Evolutionary conservation across 2,329 filamentous ascomycete genomes (phyloP).

Genomic region (Clonostachys rhizophaga): DNA sequence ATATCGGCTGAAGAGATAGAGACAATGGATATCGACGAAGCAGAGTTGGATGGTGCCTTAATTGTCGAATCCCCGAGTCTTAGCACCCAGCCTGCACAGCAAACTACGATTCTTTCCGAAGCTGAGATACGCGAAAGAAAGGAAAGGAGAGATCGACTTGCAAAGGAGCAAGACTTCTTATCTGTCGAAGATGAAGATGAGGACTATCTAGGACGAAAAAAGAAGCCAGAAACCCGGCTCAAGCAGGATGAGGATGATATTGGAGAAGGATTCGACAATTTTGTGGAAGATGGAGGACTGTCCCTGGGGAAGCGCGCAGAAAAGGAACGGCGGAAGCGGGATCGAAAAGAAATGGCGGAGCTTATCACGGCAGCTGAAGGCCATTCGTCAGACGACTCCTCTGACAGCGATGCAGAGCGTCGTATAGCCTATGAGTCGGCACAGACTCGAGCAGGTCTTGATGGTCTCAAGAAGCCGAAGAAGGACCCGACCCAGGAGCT

Average conservation of each 20-base stretch:
- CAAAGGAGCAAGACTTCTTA: slow-evolving; percentile 63
- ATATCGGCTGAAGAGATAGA: slow-evolving; percentile 47
- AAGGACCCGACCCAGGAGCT: slow-evolving; percentile 26
- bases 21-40: slow-evolving; percentile 52
- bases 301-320: slow-evolving; percentile 76
- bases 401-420: slow-evolving; percentile 67
- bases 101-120: slow-evolving; percentile 66
- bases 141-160: slow-evolving; percentile 76
- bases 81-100: slow-evolving; percentile 17
- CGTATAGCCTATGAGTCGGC: slow-evolving; percentile 82
- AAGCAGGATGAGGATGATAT: slow-evolving; percentile 86
- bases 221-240: slow-evolving; percentile 68
- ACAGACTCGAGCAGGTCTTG: slow-evolving; percentile 84
- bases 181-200: slow-evolving; percentile 52
- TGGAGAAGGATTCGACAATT: slow-evolving; percentile 89
- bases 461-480: slow-evolving; percentile 52
- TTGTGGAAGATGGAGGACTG: slow-evolving; percentile 78
- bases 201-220: slow-evolving; percentile 33
- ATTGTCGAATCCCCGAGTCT: slow-evolving; percentile 50
- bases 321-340: slow-evolving; percentile 59
- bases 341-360: slow-evolving; percentile 75
- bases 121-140: slow-evolving; percentile 90
- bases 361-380: slow-evolving; percentile 78
- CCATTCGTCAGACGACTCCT: slow-evolving; percentile 54
- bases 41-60: slow-evolving; percentile 58